These are phyloP conservation scores for Boletus rubroflammeus DNA, from an alignment of 768 basidiomycete species.

Conservation along the genomic window DNA sequence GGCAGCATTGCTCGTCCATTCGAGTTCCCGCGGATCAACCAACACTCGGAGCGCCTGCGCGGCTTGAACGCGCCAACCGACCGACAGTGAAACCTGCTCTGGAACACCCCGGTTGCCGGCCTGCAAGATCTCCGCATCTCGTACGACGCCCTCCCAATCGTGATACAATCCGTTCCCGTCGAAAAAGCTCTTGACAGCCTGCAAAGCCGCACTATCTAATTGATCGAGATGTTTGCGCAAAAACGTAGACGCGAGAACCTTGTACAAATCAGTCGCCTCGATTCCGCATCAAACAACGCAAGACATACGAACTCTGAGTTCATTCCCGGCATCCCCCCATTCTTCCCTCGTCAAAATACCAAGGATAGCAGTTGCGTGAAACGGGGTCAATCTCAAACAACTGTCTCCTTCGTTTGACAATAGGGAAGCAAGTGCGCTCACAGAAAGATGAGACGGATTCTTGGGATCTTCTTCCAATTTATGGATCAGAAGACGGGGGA, in stretches of 20 bases:
- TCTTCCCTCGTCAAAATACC: constrained; percentile 38
- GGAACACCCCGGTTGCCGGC: not conserved
- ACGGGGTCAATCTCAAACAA: constrained; percentile 32
- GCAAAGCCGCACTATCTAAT: constrained; percentile 25
- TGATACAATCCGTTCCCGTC: constrained; percentile 16
- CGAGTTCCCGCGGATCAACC: constrained; percentile 41
- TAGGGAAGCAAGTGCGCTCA: constrained; percentile 17
- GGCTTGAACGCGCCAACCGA: constrained; percentile 24
- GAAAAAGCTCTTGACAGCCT: constrained; percentile 19
- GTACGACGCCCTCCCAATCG: constrained; percentile 12
- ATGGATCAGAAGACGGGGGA: constrained; percentile 26
- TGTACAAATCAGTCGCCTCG: constrained; percentile 8
- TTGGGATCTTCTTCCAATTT: constrained; percentile 44
- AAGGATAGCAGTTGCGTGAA: constrained; percentile 32
- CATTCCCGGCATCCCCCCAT: constrained; percentile 34
- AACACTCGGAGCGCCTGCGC: constrained; percentile 36
- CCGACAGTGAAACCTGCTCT: not conserved
- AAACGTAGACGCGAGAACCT: constrained; percentile 28
- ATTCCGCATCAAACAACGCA: not conserved
- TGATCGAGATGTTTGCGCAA: constrained; percentile 30
- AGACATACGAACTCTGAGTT: constrained; percentile 31
- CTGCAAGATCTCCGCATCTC: constrained; percentile 11
- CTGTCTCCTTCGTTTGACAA: constrained; percentile 26
- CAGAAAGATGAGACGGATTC: constrained; percentile 14
- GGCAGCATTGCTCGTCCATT: constrained; percentile 54